Base-by-base conservation (phyloP, 164 flowering plant genomes). In the Liriodendron chinense region DNA sequence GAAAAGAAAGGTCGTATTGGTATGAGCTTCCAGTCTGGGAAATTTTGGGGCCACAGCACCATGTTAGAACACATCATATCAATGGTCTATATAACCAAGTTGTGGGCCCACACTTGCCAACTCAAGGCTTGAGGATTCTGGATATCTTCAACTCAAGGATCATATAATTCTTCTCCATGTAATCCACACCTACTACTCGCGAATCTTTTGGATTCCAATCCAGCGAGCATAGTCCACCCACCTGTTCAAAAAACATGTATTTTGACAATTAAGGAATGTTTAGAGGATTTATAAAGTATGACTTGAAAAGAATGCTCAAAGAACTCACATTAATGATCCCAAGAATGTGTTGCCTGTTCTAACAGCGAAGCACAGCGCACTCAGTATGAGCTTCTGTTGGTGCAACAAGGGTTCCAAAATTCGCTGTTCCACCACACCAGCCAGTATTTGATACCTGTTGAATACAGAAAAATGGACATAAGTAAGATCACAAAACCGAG, bases 151-250 rank as follows among this genome's bases (percentile, higher is more conserved):
- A 53, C 59, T 53, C 59, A 16, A 10, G 59, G 59, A 53, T 53
- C 59, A 53, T 53, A 53, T 53, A 53, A 53, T 53, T 53, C 59
- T 16, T 53, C 59, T 16, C 59, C 18, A 16, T 53, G 13, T 53
- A 10, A 53, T 26, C 16, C 47, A 23, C 48, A 14, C 48, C 13
- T 68, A 76, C 72, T 82, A 86, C n/a, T 88, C 87, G 9, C 88
- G 84, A 6, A 76, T 72, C 82, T 86, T 90, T 78, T 95, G 98
- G 74, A 95, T 85, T 57, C 98, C 98, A 21, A 87, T 61, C 93
- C 88, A 92, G 4, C 94, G 94, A 3, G 93, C 98, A 80, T 85
- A 95, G 80, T 95, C 98, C 80, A 95, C 98, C 98, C 98, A 93
- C 91, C 98, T 95, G 90, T 68, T 72, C 61, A 78, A 81, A 2